Percentiles rank a stretch among this genome's conserved stretches.
Conservation (phyloP, 2,329 filamentous ascomycete genomes). For the Ophiostoma tasmaniense region DNA sequence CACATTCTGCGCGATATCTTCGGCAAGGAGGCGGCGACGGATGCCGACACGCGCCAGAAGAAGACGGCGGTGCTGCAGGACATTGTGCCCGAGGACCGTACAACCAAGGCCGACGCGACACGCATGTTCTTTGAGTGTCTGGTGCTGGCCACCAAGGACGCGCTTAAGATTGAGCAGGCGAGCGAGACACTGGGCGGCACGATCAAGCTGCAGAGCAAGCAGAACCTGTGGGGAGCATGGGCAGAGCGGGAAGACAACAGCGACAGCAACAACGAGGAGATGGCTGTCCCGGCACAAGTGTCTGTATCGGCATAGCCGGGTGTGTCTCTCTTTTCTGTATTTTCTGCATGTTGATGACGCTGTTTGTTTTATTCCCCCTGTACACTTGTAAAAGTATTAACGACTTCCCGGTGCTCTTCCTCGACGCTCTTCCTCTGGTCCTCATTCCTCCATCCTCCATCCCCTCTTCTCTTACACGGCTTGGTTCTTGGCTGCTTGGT, state of each 20-base stretch:
- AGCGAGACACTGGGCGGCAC: slow-evolving; percentile 62
- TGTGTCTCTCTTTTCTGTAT: background rate
- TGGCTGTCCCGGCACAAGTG: slow-evolving; percentile 7
- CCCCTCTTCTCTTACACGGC: background rate
- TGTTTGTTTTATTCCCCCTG: slow-evolving; percentile 8
- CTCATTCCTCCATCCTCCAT: background rate
- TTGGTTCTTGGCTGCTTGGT: background rate
- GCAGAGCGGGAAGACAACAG: slow-evolving; percentile 50
- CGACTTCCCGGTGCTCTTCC: background rate
- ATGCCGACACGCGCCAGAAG: slow-evolving; percentile 65
- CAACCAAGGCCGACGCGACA: slow-evolving; percentile 82
- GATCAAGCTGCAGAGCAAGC: slow-evolving; percentile 80
- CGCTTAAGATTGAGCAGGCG: slow-evolving; percentile 89
- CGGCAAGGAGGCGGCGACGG: slow-evolving; percentile 59
- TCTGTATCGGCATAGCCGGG: slow-evolving; percentile 4
- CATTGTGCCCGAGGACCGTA: slow-evolving; percentile 71
- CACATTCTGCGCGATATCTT: slow-evolving; percentile 88
- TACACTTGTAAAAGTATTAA: slow-evolving; percentile 6
- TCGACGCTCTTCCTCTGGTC: background rate
- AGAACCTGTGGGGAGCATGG: slow-evolving; percentile 95
- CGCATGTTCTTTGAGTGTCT: slow-evolving; percentile 99
- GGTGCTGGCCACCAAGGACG: slow-evolving; percentile 94
- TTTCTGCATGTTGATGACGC: background rate
- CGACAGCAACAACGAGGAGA: background rate
- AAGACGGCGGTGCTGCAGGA: slow-evolving; percentile 81